phyloP scores from a whole-genome alignment of 2,329 filamentous ascomycete species.

The Alternaria postmessia region DNA sequence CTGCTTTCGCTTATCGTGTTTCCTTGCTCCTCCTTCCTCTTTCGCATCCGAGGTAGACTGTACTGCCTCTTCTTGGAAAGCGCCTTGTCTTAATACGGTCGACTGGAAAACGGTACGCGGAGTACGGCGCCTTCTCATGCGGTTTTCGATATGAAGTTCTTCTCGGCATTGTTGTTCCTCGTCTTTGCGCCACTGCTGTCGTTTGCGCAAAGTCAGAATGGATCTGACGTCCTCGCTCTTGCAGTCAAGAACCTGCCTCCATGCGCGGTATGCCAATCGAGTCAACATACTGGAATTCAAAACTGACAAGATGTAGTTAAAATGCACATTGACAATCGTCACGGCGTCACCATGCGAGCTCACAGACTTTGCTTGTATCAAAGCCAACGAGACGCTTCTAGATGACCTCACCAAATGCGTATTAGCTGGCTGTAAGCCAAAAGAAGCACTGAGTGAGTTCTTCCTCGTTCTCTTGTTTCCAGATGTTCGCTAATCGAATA shows the following conservation, averaged over 20 bases:
- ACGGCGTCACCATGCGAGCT: slow-evolving; percentile 33
- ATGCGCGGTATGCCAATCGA: slow-evolving; percentile 16
- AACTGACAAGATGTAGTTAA: slow-evolving; percentile 17
- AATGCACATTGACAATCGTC: slow-evolving; percentile 32
- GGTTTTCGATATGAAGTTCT: slow-evolving; percentile 5
- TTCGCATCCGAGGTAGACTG: neutral
- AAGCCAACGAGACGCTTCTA: slow-evolving; percentile 25
- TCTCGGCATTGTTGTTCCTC: slow-evolving; percentile 2
- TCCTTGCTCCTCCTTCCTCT: neutral
- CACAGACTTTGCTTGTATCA: slow-evolving; percentile 36
- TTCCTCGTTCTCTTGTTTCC: neutral
- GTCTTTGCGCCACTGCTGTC: slow-evolving; percentile 8
- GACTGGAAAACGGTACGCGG: neutral
- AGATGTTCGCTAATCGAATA: neutral
- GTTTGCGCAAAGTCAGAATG: slow-evolving; percentile 15
- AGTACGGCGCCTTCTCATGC: neutral
- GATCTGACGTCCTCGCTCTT: slow-evolving; percentile 12
- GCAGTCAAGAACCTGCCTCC: slow-evolving; percentile 18
- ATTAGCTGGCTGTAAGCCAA: slow-evolving; percentile 30
- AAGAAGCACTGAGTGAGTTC: slow-evolving; percentile 36
- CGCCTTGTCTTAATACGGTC: neutral
- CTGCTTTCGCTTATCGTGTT: neutral
- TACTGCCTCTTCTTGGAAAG: neutral
- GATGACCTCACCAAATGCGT: slow-evolving; percentile 31
- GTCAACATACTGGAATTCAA: neutral